A percentile compares a stretch with the other conserved stretches of the same genome.
Conservation (phyloP, 2,329 filamentous ascomycete species). For the Volutella citrinella region DNA sequence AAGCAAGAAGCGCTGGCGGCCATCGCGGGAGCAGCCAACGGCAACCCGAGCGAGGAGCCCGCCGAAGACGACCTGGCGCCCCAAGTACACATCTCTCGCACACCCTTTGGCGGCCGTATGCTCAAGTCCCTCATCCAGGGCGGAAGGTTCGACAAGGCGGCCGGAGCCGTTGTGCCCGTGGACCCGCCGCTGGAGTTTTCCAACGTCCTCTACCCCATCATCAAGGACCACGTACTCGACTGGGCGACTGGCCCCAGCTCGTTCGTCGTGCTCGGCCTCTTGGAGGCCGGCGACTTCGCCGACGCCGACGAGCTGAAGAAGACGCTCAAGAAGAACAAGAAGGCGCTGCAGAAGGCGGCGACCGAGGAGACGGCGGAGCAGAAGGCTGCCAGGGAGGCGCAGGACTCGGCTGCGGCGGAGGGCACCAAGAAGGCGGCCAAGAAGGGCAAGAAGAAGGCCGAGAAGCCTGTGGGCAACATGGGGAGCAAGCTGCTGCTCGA, state of each 20-base stretch:
- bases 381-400: conserved; percentile 48
- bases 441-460: conserved; percentile 41
- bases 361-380: conserved; percentile 54
- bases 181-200: conserved; percentile 80
- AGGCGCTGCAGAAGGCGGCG: conserved; percentile 66
- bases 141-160: conserved; percentile 75
- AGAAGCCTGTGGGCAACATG: conserved; percentile 55
- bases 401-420: conserved; percentile 35
- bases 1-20: conserved; percentile 73
- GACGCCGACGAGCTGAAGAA: conserved; percentile 65
- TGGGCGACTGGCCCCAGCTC: conserved; percentile 88
- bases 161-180: conserved; percentile 67
- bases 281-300: conserved; percentile 72
- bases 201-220: conserved; percentile 74
- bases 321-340: conserved; percentile 70
- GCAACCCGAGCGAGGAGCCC: conserved; percentile 46
- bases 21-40: conserved; percentile 60
- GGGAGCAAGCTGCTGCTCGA: conserved; percentile 60
- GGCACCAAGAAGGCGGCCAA: conserved; percentile 33
- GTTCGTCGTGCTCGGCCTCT: conserved; percentile 78
- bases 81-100: conserved; percentile 56
- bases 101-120: conserved; percentile 71
- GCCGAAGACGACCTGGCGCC: conserved; percentile 39
- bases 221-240: conserved; percentile 68
- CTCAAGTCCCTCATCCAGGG: conserved; percentile 89